Conservation (phyloP, 2,329 filamentous ascomycete genomes). For the Fusarium compactum region DNA sequence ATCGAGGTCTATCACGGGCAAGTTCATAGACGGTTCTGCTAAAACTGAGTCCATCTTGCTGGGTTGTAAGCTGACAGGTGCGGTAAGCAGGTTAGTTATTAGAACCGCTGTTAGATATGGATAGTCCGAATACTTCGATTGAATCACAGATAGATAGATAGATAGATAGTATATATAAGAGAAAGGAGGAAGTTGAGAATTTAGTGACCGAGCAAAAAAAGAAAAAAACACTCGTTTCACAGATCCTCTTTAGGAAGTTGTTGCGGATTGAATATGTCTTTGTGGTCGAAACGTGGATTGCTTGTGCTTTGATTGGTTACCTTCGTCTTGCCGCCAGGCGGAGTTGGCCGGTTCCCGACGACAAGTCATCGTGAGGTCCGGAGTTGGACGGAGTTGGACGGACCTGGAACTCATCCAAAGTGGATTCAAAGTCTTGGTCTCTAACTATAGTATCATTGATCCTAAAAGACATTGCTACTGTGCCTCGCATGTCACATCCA, state of each 20-base stretch:
- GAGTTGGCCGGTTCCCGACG: conserved; percentile 41
- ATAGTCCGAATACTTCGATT: neutral
- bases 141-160: neutral
- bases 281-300: conserved; percentile 25
- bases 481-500: neutral
- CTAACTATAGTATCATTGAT: neutral
- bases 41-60: conserved; percentile 42
- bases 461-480: neutral
- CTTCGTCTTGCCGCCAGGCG: conserved; percentile 5
- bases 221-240: neutral
- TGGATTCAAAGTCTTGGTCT: neutral
- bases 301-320: conserved; percentile 31
- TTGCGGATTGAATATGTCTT: conserved; percentile 35
- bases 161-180: neutral
- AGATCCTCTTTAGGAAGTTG: conserved; percentile 38
- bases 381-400: conserved; percentile 26
- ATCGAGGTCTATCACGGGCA: conserved; percentile 71
- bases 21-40: conserved; percentile 61
- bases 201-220: conserved; percentile 14
- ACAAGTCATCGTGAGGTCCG: conserved; percentile 26
- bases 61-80: neutral
- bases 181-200: neutral
- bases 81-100: neutral
- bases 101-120: neutral
- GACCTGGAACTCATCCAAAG: conserved; percentile 3